Conservation (phyloP, 805 yeast genomes). For the Blastobotrys chiropterorum region DNA sequence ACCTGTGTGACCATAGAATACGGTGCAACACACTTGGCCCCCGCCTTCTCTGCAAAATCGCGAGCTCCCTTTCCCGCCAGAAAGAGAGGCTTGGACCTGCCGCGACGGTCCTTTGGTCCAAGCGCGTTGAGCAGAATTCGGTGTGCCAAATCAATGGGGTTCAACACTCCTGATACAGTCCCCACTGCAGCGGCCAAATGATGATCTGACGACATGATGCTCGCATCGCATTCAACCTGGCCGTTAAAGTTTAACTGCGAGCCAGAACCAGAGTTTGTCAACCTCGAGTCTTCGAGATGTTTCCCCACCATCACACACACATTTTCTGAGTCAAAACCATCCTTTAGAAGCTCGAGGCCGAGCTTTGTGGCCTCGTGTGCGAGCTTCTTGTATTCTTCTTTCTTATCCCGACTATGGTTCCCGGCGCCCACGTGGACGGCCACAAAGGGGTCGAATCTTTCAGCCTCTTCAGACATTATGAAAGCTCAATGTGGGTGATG, state of each 20-base stretch:
- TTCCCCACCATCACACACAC: constrained; percentile 25
- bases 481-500: constrained; percentile 12
- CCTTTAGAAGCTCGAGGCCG: constrained; percentile 20
- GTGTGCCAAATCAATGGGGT: constrained; percentile 28
- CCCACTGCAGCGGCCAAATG: constrained; percentile 29
- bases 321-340: constrained; percentile 14
- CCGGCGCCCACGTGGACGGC: constrained; percentile 33
- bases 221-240: constrained; percentile 37
- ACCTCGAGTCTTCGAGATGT: constrained; percentile 30
- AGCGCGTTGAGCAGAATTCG: constrained; percentile 9
- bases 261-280: constrained; percentile 38
- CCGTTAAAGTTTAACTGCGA: constrained; percentile 32
- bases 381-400: constrained; percentile 12
- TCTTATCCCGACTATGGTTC: constrained; percentile 18
- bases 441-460: constrained; percentile 13
- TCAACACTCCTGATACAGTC: constrained; percentile 23
- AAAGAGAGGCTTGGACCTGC: constrained; percentile 24
- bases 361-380: constrained; percentile 15
- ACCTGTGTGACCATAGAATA: constrained; percentile 15
- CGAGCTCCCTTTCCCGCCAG: constrained; percentile 32
- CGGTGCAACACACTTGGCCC: neutral
- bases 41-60: constrained; percentile 22
- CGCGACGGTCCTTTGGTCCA: constrained; percentile 7
- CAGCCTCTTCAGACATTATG: neutral
- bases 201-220: constrained; percentile 22